Conservation (phyloP, 2,329 filamentous ascomycete genomes). For the Calonectria pseudoreteaudii region DNA sequence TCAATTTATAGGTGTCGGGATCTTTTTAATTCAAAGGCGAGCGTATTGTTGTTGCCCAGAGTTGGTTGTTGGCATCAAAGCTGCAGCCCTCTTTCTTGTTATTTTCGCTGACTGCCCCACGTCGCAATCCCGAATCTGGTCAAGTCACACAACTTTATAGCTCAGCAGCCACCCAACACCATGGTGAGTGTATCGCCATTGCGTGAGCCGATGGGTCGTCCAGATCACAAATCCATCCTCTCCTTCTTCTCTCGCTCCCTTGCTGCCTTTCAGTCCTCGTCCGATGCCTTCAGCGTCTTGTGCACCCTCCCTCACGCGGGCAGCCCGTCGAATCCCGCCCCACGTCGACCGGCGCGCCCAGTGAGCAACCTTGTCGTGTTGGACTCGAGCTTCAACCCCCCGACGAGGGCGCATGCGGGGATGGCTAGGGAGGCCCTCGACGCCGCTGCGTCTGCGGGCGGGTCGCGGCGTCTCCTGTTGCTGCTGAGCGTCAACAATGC, state of each 20-base stretch:
- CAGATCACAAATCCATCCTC: conserved; percentile 46
- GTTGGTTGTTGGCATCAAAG: background rate
- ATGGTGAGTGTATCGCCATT: conserved; percentile 9
- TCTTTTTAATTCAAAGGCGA: conserved; percentile 21
- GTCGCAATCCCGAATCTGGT: conserved; percentile 13
- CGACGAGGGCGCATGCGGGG: conserved; percentile 69
- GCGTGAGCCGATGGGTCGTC: conserved; percentile 31
- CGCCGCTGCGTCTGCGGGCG: conserved; percentile 26
- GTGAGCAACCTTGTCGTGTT: conserved; percentile 63
- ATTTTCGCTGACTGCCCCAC: conserved; percentile 27
- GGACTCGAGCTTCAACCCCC: conserved; percentile 78
- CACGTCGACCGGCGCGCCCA: conserved; percentile 36
- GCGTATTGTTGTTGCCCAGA: background rate
- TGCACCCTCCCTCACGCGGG: conserved; percentile 51
- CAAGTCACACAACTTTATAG: conserved; percentile 12
- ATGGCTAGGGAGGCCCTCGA: conserved; percentile 65
- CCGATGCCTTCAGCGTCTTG: conserved; percentile 58
- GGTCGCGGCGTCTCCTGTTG: conserved; percentile 61
- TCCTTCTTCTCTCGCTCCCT: conserved; percentile 59
- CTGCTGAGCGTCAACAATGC: conserved; percentile 74
- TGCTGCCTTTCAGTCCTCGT: conserved; percentile 56
- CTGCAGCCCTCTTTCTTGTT: background rate
- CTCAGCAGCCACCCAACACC: background rate
- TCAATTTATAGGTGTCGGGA: conserved; percentile 20
- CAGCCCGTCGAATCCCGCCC: conserved; percentile 18